Evolutionary conservation across 2,329 filamentous ascomycete species (phyloP).

Genomic region (Cucurbitaria berberidis): DNA sequence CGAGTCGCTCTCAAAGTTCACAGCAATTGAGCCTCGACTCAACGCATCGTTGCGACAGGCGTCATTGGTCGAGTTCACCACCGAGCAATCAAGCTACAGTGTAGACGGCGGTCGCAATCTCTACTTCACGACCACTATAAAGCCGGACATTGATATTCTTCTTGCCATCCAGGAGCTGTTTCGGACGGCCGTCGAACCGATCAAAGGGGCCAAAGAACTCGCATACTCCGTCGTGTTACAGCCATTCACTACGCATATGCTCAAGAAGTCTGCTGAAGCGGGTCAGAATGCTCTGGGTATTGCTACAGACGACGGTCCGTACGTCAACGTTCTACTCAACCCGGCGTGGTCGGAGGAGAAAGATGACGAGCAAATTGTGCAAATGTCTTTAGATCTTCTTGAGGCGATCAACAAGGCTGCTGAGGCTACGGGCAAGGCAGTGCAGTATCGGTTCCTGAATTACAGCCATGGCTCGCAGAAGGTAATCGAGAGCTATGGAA

Average conservation of each 20-base stretch:
- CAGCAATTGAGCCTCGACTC: background rate
- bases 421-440: background rate
- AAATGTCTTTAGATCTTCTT: background rate
- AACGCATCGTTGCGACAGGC: background rate
- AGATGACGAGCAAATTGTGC: background rate
- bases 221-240: constrained; percentile 1
- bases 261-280: background rate
- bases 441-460: constrained; percentile 26
- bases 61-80: background rate
- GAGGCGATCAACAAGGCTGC: constrained; percentile 31
- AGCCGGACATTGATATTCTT: constrained; percentile 1
- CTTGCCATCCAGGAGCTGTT: background rate
- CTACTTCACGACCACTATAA: constrained; percentile 1
- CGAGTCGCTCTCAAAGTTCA: background rate
- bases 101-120: background rate
- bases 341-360: background rate
- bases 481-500: constrained; percentile 10
- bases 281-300: constrained; percentile 4
- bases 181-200: background rate
- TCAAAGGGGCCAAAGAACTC: constrained; percentile 1
- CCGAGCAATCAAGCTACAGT: background rate
- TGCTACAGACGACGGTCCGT: constrained; percentile 1
- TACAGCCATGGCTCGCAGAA: constrained; percentile 24
- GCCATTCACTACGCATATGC: constrained; percentile 3
- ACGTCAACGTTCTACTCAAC: constrained; percentile 5